These are phyloP conservation scores for Penicillium sp. DNA, from an alignment of 2,329 filamentous ascomycete genomes.

Conservation along the genomic window DNA sequence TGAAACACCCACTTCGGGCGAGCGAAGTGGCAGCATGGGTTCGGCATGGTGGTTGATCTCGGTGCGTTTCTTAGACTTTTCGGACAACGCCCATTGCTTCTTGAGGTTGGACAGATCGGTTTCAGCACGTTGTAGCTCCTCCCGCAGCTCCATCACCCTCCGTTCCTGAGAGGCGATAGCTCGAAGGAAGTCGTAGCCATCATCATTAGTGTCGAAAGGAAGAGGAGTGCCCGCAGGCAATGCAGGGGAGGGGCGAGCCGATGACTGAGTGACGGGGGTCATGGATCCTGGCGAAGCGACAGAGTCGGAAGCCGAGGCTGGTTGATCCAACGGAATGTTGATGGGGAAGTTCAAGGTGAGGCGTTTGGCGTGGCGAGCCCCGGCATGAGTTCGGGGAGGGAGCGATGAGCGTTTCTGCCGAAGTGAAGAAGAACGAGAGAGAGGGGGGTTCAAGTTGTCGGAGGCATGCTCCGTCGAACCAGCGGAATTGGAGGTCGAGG, in stretches of 20 bases:
- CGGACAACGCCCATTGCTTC: conserved; percentile 78
- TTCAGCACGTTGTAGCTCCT: conserved; percentile 86
- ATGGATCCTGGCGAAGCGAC: conserved; percentile 36
- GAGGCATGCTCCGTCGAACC: conserved; percentile 18
- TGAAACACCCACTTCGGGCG: conserved; percentile 24
- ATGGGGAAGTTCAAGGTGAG: conserved; percentile 54
- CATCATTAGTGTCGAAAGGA: conserved; percentile 44
- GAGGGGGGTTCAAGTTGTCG: conserved; percentile 14
- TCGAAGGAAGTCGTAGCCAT: conserved; percentile 75
- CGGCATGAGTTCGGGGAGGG: conserved; percentile 37
- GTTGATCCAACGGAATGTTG: conserved; percentile 34
- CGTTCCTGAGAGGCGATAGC: conserved; percentile 92
- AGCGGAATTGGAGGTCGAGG: conserved; percentile 4
- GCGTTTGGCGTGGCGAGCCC: conserved; percentile 49
- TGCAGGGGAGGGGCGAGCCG: conserved; percentile 36
- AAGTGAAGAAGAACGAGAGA: conserved; percentile 24
- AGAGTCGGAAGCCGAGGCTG: conserved; percentile 26
- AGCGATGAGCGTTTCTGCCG: conserved; percentile 38
- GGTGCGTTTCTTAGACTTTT: conserved; percentile 74
- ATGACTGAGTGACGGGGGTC: conserved; percentile 38
- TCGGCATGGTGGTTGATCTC: conserved; percentile 65
- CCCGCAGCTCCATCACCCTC: conserved; percentile 83
- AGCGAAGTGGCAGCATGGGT: conserved; percentile 61
- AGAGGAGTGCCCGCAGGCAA: conserved; percentile 31
- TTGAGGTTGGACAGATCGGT: conserved; percentile 76